phyloP scores from a whole-genome alignment of 257 asterid species.

The Capsicum pubescens region DNA sequence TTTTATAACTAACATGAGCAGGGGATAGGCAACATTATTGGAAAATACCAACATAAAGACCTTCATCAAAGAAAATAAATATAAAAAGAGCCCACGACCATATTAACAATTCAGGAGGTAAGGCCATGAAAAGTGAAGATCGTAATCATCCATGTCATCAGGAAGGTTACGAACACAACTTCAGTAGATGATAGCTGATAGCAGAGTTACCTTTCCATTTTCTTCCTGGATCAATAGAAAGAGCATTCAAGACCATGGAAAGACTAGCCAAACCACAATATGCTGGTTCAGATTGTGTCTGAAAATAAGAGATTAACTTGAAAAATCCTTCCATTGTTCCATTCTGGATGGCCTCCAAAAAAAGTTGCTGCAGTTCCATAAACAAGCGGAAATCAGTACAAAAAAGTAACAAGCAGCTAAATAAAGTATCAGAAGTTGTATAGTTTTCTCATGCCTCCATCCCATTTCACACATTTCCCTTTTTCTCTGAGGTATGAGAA shows the following conservation, averaged over 20 bases:
- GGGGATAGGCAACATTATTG: not conserved
- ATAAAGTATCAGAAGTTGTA: not conserved
- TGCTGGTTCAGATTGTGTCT: constrained; percentile 99
- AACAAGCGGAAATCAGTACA: constrained; percentile 25
- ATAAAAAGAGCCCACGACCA: not conserved
- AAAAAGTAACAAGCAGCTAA: not conserved
- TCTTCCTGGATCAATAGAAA: constrained; percentile 95
- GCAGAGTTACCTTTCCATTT: constrained; percentile 86
- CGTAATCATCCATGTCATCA: not conserved
- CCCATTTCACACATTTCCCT: not conserved
- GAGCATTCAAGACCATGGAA: constrained; percentile 97
- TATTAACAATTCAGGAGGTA: constrained; percentile 8
- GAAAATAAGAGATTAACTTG: constrained; percentile 91
- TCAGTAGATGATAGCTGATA: constrained; percentile 17
- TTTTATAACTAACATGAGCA: constrained; percentile 18
- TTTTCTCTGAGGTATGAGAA: not conserved
- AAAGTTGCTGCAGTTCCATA: constrained; percentile 72
- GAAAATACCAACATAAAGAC: not conserved
- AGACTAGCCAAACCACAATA: constrained; percentile 99
- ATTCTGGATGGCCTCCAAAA: constrained; percentile 82
- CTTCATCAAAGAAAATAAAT: not conserved
- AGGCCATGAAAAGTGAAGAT: constrained; percentile 11
- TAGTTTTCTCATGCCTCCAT: not conserved
- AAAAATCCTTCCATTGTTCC: constrained; percentile 98
- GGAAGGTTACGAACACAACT: not conserved